Evolutionary conservation across 768 basidiomycete species (phyloP).

Genomic region (Auricularia sp.): DNA sequence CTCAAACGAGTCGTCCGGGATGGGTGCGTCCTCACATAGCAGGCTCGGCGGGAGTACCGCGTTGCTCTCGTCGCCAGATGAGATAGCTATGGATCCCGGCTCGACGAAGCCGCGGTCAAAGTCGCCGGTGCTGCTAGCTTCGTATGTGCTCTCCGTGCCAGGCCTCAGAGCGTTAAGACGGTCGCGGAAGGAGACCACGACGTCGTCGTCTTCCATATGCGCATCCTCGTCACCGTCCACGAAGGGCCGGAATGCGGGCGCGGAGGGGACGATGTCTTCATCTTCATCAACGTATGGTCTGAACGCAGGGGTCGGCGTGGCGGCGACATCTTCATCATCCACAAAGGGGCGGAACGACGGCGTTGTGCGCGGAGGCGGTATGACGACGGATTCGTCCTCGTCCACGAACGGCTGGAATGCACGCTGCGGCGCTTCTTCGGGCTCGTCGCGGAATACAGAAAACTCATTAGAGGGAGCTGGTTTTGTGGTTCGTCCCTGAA

Average conservation of each 20-base stretch:
- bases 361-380: slow-evolving; percentile 12
- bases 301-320: neutral
- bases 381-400: slow-evolving; percentile 32
- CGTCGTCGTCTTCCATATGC: neutral
- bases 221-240: slow-evolving; percentile 16
- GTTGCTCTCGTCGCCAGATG: neutral
- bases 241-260: slow-evolving; percentile 11
- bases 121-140: slow-evolving; percentile 32
- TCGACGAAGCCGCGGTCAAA: neutral
- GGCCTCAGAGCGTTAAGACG: slow-evolving; percentile 93
- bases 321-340: slow-evolving; percentile 17
- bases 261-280: slow-evolving; percentile 10
- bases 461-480: neutral
- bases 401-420: slow-evolving; percentile 65
- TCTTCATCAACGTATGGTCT: slow-evolving; percentile 18
- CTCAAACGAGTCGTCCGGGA: slow-evolving; percentile 30
- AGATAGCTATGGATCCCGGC: neutral
- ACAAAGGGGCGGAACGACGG: slow-evolving; percentile 10
- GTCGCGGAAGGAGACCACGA: slow-evolving; percentile 34
- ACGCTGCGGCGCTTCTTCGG: slow-evolving; percentile 10
- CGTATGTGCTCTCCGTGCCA: slow-evolving; percentile 89
- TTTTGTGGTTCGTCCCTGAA: neutral
- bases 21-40: neutral
- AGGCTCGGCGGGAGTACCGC: neutral
- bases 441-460: neutral